phyloP scores from a whole-genome alignment of 176 grass and related monocot species.

The Zea mays region Zm-B73-REFERENCE-NAM-5.0 NC_050102.1:159436501-159437000 shows the following conservation, averaged over 20 bases:
- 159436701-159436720: background rate
- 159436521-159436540: constrained; percentile 27
- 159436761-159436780: background rate
- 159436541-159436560: constrained; percentile 71
- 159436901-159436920: background rate
- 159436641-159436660: constrained; percentile 98
- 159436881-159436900: constrained; percentile 25
- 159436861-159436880: background rate
- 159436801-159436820: constrained; percentile 1
- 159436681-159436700: constrained; percentile 11
- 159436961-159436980: constrained; percentile 62
- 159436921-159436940: background rate
- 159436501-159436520: constrained; percentile 5
- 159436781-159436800: background rate
- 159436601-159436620: constrained; percentile 99
- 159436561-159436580: constrained; percentile 81
- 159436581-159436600: constrained; percentile 99
- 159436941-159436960: constrained; percentile 5
- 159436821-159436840: background rate
- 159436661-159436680: constrained; percentile 97
- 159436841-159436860: background rate
- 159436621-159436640: constrained; percentile 99
- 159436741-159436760: background rate
- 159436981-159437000: constrained; percentile 98
- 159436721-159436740: background rate